These are phyloP conservation scores for Tulasnella sp. DNA, from an alignment of 768 basidiomycete genomes.

Conservation along the genomic window DNA sequence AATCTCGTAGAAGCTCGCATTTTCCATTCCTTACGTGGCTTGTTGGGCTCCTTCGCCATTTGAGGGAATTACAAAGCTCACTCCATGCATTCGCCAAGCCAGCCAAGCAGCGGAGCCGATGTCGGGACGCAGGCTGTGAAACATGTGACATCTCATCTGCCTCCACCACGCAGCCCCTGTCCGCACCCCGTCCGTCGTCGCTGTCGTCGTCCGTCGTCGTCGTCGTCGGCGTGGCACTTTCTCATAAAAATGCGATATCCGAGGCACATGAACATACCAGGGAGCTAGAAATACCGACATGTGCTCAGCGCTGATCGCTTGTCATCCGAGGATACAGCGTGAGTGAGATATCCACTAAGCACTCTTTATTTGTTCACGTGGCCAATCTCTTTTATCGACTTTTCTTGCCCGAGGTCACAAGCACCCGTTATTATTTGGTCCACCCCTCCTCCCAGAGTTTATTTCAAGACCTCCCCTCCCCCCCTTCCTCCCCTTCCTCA, in stretches of 20 bases:
- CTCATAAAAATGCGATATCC: neutral
- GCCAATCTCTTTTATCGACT: neutral
- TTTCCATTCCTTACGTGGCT: neutral
- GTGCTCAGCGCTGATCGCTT: neutral
- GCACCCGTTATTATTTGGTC: neutral
- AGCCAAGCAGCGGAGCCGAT: constrained; percentile 1
- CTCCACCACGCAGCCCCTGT: neutral
- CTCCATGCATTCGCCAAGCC: neutral
- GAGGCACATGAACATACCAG: neutral
- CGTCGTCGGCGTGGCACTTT: neutral
- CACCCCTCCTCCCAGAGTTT: neutral
- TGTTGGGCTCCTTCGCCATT: neutral
- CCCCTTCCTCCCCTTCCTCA: neutral
- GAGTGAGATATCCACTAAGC: constrained; percentile 4
- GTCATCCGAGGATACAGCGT: neutral
- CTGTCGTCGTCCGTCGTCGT: neutral
- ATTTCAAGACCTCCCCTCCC: neutral
- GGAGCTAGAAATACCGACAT: neutral
- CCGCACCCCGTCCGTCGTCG: neutral
- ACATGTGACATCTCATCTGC: neutral
- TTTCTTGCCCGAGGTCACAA: neutral
- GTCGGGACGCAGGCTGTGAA: neutral
- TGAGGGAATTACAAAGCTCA: neutral
- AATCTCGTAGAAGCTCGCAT: neutral
- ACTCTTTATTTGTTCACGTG: constrained; percentile 7